These are phyloP conservation scores for Geopyxis carbonaria DNA, from an alignment of 495 filamentous ascomycete species.

Conservation along the genomic window DNA sequence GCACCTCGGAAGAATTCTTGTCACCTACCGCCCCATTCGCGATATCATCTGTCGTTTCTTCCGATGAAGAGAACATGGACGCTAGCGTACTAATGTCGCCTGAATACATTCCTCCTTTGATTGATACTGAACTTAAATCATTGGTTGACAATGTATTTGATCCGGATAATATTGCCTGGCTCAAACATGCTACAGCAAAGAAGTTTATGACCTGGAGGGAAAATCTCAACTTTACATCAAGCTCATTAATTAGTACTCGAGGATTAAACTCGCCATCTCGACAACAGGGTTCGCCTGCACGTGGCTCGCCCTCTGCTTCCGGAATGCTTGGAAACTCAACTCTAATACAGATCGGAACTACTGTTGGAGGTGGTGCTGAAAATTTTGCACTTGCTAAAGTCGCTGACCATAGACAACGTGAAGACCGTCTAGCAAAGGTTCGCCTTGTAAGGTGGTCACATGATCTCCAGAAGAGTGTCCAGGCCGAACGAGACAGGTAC, in stretches of 20 bases:
- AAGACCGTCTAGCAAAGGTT: constrained; percentile 61
- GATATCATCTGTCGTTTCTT: constrained; percentile 59
- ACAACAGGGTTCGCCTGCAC: constrained; percentile 2
- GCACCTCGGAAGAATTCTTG: constrained; percentile 3
- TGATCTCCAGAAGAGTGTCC: constrained; percentile 68
- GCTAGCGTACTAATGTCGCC: constrained; percentile 88
- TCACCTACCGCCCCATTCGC: constrained; percentile 43
- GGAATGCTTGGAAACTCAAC: constrained; percentile 5
- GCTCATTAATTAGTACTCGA: neutral
- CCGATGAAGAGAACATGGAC: constrained; percentile 82
- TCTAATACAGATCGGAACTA: constrained; percentile 8
- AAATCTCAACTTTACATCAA: neutral
- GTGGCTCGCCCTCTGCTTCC: neutral
- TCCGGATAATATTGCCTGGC: constrained; percentile 62
- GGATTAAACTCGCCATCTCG: constrained; percentile 1
- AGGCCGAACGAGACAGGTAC: constrained; percentile 64
- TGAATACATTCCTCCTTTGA: constrained; percentile 74
- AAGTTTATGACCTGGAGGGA: constrained; percentile 60
- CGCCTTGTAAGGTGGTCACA: constrained; percentile 77
- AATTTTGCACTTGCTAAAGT: constrained; percentile 52
- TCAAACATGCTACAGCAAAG: constrained; percentile 70
- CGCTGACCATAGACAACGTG: constrained; percentile 50
- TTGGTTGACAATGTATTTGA: constrained; percentile 65
- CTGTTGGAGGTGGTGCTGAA: constrained; percentile 7
- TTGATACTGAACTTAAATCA: constrained; percentile 53